phyloP scores from a whole-genome alignment of 2,329 filamentous ascomycete genomes.

The Diaporthe destruens region DNA sequence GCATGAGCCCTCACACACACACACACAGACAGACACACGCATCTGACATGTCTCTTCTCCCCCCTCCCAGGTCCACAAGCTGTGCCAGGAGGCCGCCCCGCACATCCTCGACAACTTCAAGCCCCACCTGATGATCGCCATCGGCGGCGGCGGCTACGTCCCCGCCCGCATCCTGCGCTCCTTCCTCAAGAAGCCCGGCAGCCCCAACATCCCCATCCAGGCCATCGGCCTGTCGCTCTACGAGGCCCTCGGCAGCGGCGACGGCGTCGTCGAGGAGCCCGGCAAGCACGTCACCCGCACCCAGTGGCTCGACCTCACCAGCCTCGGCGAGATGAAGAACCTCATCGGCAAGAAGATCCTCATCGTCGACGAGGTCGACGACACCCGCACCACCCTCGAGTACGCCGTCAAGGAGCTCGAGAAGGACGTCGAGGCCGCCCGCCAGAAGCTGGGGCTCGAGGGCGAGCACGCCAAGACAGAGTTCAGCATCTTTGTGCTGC shows the following conservation, averaged over 20 bases:
- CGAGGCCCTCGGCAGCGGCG: slow-evolving; percentile 74
- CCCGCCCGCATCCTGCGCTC: slow-evolving; percentile 96
- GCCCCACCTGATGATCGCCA: slow-evolving; percentile 97
- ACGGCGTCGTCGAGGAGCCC: slow-evolving; percentile 75
- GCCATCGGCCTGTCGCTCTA: slow-evolving; percentile 98
- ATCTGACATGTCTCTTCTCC: slow-evolving; percentile 36
- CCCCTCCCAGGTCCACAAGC: slow-evolving; percentile 84
- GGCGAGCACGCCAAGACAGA: slow-evolving; percentile 76
- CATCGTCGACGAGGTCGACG: slow-evolving; percentile 96
- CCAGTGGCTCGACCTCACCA: slow-evolving; percentile 95
- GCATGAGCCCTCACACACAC: background rate
- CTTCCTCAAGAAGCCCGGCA: slow-evolving; percentile 90
- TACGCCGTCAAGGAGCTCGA: slow-evolving; percentile 93
- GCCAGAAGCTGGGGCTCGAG: slow-evolving; percentile 73
- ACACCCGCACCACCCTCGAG: slow-evolving; percentile 93
- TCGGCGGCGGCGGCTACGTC: slow-evolving; percentile 96
- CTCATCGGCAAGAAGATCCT: slow-evolving; percentile 91
- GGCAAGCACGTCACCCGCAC: slow-evolving; percentile 97
- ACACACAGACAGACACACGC: background rate
- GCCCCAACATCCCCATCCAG: slow-evolving; percentile 97
- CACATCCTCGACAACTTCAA: slow-evolving; percentile 87
- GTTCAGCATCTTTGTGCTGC: slow-evolving; percentile 95
- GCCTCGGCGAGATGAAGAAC: slow-evolving; percentile 85
- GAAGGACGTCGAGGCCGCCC: slow-evolving; percentile 91
- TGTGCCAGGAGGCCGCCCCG: slow-evolving; percentile 88